Base-by-base conservation (phyloP, 768 basidiomycete species). In the Hypsizygus marmoreus region DNA sequence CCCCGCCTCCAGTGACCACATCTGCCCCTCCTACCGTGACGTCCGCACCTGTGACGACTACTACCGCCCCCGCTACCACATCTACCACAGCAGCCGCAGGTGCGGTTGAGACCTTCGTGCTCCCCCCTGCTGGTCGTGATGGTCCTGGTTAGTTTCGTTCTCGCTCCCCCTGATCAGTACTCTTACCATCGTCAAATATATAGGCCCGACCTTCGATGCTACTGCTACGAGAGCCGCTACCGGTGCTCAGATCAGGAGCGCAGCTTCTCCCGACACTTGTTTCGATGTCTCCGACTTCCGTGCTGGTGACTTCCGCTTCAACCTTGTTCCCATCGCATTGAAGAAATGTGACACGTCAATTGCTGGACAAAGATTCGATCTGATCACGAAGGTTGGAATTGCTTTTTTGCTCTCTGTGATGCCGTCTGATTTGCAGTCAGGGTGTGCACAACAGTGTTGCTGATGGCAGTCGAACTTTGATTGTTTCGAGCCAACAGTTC, bases 221-320 rank as follows among this genome's bases (percentile, higher is more conserved):
- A 58, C 57, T 6, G 60, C 60, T 6, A 59, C 49, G 17, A 55
- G 61, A 24, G 58, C 51, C 23, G 58, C 59, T 19, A 59, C 54
- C 16, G 42, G 37, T 19, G 43, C 49, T 26, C 59, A 57, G 29
- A 57, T 57, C 33, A 51, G 45, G 29, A 60, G 43, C 23, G 52
- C 49, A 13, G 50, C 48, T 2, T 53, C 38, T n/a, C 54, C 54
- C 5, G 36, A 54, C 32, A 31, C 40, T 12, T 53, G 50, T 39
- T 56, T 56, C 25, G 48, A 54, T 20, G 54, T 52, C 17, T 54
- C 51, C 13, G 40, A 57, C 35, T 55, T 57, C 49, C 38, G 33
- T 23, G 41, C 56, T 34, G 54, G 54, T 24, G 52, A 56, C 34
- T 58, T 58, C 37, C 46, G 57, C 6, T 58, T 58, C 37, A 58